Conservation (phyloP, 495 filamentous ascomycete genomes). For the Talaromyces borbonicus region DNA sequence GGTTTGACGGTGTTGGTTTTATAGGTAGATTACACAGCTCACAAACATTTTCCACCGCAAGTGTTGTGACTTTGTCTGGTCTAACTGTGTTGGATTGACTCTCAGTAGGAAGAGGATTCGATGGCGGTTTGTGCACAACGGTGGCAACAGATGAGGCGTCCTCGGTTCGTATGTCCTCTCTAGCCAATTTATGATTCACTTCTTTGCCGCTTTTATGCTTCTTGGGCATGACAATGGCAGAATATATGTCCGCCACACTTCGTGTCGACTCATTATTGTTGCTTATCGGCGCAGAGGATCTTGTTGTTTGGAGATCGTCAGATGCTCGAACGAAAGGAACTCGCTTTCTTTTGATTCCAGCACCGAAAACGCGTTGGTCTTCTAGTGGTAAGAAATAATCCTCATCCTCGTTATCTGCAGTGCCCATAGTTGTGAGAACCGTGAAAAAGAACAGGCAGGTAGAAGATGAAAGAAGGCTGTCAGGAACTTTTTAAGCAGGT, state of each 20-base stretch:
- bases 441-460: neutral
- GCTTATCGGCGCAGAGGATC: constrained; percentile 14
- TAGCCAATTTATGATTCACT: neutral
- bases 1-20: constrained; percentile 1
- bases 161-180: too few relatives aligned
- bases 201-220: constrained; percentile 6
- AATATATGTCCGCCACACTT: constrained; percentile 55
- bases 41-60: too few relatives aligned
- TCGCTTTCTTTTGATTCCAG: constrained; percentile 63
- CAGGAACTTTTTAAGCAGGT: too few relatives aligned
- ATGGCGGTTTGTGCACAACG: too few relatives aligned
- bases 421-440: neutral
- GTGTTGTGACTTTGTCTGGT: too few relatives aligned
- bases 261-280: constrained; percentile 16
- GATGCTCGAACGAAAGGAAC: constrained; percentile 75
- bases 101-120: too few relatives aligned
- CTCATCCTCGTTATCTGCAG: constrained; percentile 33
- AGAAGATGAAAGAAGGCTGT: neutral
- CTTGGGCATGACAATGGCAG: constrained; percentile 57
- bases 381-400: constrained; percentile 60
- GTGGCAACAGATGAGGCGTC: too few relatives aligned
- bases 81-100: too few relatives aligned
- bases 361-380: constrained; percentile 67
- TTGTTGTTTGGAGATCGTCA: constrained; percentile 26
- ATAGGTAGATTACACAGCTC: constrained; percentile 49